These are phyloP conservation scores for Penicillium goetzii DNA, from an alignment of 495 filamentous ascomycete genomes.

Conservation along the genomic window DNA sequence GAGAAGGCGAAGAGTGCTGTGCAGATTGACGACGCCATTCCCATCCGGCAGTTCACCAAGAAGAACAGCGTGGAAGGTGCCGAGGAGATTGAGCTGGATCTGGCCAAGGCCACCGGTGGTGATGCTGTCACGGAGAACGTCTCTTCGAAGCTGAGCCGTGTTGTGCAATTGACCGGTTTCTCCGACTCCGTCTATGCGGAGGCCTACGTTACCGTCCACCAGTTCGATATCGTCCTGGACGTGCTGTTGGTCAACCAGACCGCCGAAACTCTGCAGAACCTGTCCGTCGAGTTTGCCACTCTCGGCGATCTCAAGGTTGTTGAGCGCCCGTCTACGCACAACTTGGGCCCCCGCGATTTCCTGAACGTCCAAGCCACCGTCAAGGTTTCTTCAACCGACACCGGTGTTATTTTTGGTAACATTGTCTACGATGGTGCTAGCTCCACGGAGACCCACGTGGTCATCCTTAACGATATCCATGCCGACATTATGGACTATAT, in stretches of 20 bases:
- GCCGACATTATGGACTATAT: slow-evolving; percentile 99
- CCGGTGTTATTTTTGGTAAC: slow-evolving; percentile 98
- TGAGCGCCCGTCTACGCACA: slow-evolving; percentile 93
- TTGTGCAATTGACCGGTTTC: slow-evolving; percentile 98
- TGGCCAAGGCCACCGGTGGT: slow-evolving; percentile 92
- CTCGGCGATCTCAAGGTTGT: slow-evolving; percentile 98
- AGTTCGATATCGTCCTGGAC: slow-evolving; percentile 98
- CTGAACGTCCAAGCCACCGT: slow-evolving; percentile 98
- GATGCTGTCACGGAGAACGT: slow-evolving; percentile 84
- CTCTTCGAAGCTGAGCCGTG: slow-evolving; percentile 89
- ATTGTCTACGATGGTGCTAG: slow-evolving; percentile 97
- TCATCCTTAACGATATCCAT: slow-evolving; percentile 98
- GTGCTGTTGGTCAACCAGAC: slow-evolving; percentile 98
- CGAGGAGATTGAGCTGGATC: slow-evolving; percentile 85
- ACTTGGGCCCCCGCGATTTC: slow-evolving; percentile 93
- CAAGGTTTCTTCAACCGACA: slow-evolving; percentile 98
- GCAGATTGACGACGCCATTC: slow-evolving; percentile 92
- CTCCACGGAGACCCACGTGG: slow-evolving; percentile 94
- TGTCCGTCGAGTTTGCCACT: slow-evolving; percentile 97
- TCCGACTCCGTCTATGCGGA: slow-evolving; percentile 98
- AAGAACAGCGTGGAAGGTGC: slow-evolving; percentile 83
- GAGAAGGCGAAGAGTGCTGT: slow-evolving; percentile 93
- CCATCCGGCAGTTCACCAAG: slow-evolving; percentile 90
- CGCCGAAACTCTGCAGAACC: slow-evolving; percentile 92
- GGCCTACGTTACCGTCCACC: slow-evolving; percentile 97